phyloP scores from a whole-genome alignment of 2,329 filamentous ascomycete species.

The Epichloe gansuensis region DNA sequence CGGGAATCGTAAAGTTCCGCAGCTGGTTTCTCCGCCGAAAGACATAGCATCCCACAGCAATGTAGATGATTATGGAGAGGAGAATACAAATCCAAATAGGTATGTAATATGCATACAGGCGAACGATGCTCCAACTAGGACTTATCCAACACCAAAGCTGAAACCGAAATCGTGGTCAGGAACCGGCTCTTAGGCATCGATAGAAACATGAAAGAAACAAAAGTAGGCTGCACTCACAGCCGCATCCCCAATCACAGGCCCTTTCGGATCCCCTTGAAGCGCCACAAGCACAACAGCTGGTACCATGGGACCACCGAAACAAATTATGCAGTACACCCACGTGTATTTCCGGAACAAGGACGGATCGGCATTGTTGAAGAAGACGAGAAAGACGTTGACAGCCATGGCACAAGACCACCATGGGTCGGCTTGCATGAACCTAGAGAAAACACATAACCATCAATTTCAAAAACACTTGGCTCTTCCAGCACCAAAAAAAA shows the following conservation, averaged over 20 bases:
- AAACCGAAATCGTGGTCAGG: too few species aligned
- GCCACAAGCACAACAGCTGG: slow-evolving; percentile 56
- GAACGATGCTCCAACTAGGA: slow-evolving; percentile 38
- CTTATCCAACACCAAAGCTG: slow-evolving; percentile 48
- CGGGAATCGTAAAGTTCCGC: slow-evolving; percentile 28
- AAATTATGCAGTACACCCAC: slow-evolving; percentile 55
- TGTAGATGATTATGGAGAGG: slow-evolving; percentile 41
- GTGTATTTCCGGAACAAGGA: slow-evolving; percentile 57
- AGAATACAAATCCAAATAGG: slow-evolving; percentile 49
- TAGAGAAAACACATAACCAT: slow-evolving; percentile 17
- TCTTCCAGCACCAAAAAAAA: neutral
- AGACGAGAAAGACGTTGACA: slow-evolving; percentile 63
- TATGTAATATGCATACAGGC: slow-evolving; percentile 48
- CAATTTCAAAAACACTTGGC: neutral
- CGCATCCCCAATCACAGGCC: slow-evolving; percentile 41
- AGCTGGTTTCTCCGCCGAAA: slow-evolving; percentile 46
- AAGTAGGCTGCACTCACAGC: slow-evolving; percentile 28
- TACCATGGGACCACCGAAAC: slow-evolving; percentile 59
- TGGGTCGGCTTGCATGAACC: slow-evolving; percentile 66
- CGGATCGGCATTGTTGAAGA: slow-evolving; percentile 43
- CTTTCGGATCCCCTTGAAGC: slow-evolving; percentile 28
- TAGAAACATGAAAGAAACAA: neutral
- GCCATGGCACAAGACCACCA: slow-evolving; percentile 76
- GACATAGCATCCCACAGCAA: slow-evolving; percentile 45
- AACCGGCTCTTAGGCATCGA: slow-evolving; percentile 17